Conservation (phyloP, 2,329 filamentous ascomycete genomes). For the Xylariaceae sp. region DNA sequence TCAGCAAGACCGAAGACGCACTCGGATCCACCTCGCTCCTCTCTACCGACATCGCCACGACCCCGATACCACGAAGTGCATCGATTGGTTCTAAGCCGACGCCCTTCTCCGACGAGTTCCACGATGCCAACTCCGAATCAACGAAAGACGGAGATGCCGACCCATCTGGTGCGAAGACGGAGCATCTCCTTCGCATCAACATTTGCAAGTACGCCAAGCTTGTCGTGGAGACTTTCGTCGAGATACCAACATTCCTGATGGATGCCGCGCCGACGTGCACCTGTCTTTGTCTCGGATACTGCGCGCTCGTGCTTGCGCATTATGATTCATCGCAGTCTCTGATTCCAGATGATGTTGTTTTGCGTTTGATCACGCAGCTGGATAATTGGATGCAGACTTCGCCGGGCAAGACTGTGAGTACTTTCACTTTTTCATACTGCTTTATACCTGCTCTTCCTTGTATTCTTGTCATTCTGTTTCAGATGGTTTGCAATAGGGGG, state of each 20-base stretch:
- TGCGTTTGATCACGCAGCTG: constrained; percentile 28
- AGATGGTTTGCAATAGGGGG: neutral
- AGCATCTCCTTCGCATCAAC: constrained; percentile 23
- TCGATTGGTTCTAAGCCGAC: constrained; percentile 7
- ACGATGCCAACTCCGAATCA: neutral
- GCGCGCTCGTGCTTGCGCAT: constrained; percentile 31
- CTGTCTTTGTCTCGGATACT: constrained; percentile 32
- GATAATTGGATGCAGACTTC: constrained; percentile 30
- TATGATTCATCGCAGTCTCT: constrained; percentile 31
- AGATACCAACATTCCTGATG: constrained; percentile 31
- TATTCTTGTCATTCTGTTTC: neutral
- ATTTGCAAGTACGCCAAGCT: constrained; percentile 29
- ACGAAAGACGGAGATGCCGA: neutral
- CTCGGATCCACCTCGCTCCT: constrained; percentile 28
- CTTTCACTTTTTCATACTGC: no score
- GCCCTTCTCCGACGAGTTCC: neutral
- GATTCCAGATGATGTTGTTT: constrained; percentile 26
- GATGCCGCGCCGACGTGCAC: constrained; percentile 30
- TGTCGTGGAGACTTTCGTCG: constrained; percentile 31
- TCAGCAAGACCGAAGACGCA: constrained; percentile 31
- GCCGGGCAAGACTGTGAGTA: constrained; percentile 25
- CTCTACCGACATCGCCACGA: constrained; percentile 17
- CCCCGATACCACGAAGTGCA: neutral
- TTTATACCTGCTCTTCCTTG: no score
- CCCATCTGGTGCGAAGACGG: neutral